These are phyloP conservation scores for Cyclotella baltica DNA, from an alignment of 108 stramenopile genomes.

Conservation along the genomic window DNA sequence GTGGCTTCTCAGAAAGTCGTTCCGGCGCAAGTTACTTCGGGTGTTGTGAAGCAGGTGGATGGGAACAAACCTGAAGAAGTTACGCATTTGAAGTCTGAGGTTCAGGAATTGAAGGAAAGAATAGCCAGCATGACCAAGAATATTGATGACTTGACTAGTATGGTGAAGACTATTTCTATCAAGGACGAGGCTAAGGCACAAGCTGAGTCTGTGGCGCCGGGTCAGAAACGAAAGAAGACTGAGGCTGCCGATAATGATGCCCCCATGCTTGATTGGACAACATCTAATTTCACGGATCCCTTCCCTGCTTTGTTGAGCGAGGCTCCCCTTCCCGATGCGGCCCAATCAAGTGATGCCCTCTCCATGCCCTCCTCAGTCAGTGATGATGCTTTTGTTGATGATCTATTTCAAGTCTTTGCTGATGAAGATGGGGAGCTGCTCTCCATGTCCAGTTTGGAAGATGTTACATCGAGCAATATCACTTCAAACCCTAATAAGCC, in stretches of 20 bases:
- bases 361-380: slow-evolving; percentile 1
- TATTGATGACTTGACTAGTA: slow-evolving; percentile 74
- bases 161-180: slow-evolving; percentile 76
- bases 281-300: slow-evolving; percentile 11
- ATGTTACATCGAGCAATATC: neutral
- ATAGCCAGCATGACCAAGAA: slow-evolving; percentile 86
- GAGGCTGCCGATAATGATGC: neutral
- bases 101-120: slow-evolving; percentile 66
- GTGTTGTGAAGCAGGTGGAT: neutral
- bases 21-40: slow-evolving; percentile 6
- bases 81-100: slow-evolving; percentile 70
- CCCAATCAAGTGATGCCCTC: neutral
- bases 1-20: neutral
- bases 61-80: slow-evolving; percentile 31
- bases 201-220: slow-evolving; percentile 21
- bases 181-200: slow-evolving; percentile 42
- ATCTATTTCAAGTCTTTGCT: slow-evolving; percentile 50
- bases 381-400: slow-evolving; percentile 52
- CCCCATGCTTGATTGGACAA: slow-evolving; percentile 30
- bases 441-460: slow-evolving; percentile 5
- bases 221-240: slow-evolving; percentile 36
- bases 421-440: slow-evolving; percentile 27
- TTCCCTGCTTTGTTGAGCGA: slow-evolving; percentile 20
- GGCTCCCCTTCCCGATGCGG: slow-evolving; percentile 26
- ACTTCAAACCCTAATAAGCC: slow-evolving; percentile 54